These are phyloP conservation scores for Lolium multiflorum DNA, from an alignment of 176 grass and related monocot genomes.

Conservation along the genomic window DNA sequence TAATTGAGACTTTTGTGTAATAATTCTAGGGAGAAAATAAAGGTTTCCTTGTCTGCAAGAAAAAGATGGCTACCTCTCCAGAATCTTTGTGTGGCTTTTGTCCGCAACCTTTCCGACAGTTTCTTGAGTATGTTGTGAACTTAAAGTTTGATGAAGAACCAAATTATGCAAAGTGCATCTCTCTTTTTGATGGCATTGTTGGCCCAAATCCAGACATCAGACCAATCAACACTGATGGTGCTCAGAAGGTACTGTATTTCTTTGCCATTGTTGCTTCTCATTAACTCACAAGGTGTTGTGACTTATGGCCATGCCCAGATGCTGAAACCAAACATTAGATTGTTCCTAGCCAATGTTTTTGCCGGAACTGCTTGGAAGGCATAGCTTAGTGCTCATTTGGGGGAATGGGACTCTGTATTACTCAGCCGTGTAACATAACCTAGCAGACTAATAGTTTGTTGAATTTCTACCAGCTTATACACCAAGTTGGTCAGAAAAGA, in stretches of 20 bases:
- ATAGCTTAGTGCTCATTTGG: slow-evolving; percentile 14
- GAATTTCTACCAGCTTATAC: slow-evolving; percentile 67
- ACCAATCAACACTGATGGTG: slow-evolving; percentile 96
- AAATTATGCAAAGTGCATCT: slow-evolving; percentile 93
- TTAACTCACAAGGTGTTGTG: slow-evolving; percentile 26
- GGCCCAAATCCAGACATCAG: slow-evolving; percentile 90
- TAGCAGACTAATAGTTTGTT: slow-evolving; percentile 36
- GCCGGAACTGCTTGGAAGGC: neutral
- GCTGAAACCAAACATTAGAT: slow-evolving; percentile 8
- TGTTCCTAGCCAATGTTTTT: slow-evolving; percentile 2
- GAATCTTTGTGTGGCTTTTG: slow-evolving; percentile 88
- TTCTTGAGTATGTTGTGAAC: slow-evolving; percentile 91
- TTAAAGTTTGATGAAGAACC: slow-evolving; percentile 95
- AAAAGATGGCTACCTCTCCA: slow-evolving; percentile 93
- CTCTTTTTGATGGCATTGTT: slow-evolving; percentile 96
- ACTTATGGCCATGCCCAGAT: neutral
- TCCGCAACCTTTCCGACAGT: slow-evolving; percentile 81
- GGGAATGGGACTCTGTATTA: neutral
- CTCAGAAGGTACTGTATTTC: slow-evolving; percentile 75
- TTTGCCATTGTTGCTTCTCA: slow-evolving; percentile 38
- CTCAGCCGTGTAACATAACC: neutral
- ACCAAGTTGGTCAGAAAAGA: slow-evolving; percentile 94
- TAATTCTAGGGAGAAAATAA: slow-evolving; percentile 90
- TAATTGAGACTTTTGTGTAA: slow-evolving; percentile 24
- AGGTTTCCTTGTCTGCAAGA: slow-evolving; percentile 97